Percentiles rank a stretch among this genome's conserved stretches.
Conservation (phyloP, 352 stramenopile genomes). For the Phytophthora colocasiae region DNA sequence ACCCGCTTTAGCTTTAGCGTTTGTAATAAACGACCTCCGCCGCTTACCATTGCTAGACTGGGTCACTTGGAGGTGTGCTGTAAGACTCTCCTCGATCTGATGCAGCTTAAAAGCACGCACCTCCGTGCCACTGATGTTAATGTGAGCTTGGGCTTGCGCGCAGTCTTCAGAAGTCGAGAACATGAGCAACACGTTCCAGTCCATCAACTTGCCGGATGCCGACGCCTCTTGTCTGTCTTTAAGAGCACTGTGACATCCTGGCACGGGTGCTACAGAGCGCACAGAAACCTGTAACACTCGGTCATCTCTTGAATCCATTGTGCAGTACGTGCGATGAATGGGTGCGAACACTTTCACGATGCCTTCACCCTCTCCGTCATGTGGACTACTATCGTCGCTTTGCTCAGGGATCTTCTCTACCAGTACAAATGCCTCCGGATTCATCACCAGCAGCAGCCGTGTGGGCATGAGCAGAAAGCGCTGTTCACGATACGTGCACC, state of each 20-base stretch:
- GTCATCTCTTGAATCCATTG: constrained; percentile 73
- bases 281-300: constrained; percentile 76
- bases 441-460: constrained; percentile 71
- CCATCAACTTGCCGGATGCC: constrained; percentile 20
- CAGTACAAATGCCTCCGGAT: constrained; percentile 76
- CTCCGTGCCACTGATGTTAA: constrained; percentile 76
- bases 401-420: constrained; percentile 52
- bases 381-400: constrained; percentile 32
- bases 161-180: constrained; percentile 73
- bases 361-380: constrained; percentile 39
- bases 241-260: constrained; percentile 65
- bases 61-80: constrained; percentile 64
- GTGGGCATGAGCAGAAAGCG: constrained; percentile 72
- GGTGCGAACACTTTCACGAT: constrained; percentile 73
- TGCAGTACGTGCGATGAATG: constrained; percentile 78
- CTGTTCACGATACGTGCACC: constrained; percentile 81
- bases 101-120: constrained; percentile 83
- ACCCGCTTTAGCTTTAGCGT: constrained; percentile 14
- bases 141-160: constrained; percentile 68
- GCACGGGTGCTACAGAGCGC: constrained; percentile 58
- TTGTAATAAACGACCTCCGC: constrained; percentile 36
- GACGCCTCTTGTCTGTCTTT: constrained; percentile 46
- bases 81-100: constrained; percentile 78
- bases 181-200: constrained; percentile 74
- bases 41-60: constrained; percentile 45